Base-by-base conservation (phyloP, 352 stramenopile species). In the Phytophthora meadii region DNA sequence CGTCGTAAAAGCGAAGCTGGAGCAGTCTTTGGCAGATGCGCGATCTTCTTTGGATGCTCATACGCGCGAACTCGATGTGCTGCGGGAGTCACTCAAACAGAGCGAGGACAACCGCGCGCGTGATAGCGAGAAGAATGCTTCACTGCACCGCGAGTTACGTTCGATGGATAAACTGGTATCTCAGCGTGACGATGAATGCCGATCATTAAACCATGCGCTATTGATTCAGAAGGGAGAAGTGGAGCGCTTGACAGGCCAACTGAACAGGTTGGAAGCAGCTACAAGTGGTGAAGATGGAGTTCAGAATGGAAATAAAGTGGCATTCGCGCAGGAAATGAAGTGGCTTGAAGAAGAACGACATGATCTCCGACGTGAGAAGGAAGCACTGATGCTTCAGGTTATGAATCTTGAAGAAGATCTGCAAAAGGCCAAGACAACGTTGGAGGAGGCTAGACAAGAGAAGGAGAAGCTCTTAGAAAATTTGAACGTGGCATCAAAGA, bases 41-140 rank as follows among this genome's bases (percentile, higher is more conserved):
- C 77, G 72, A 9, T 57, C 79, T 22, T 70, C 73, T 11, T 30
- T 88, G 1, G 70, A 82, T 53, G 55, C 77, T 0, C 69, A 86
- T 9, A 72, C 55, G 2, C 70, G 79, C 36, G 83, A 95, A 42
- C 46, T 90, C 4, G 80, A 92, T 10, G 74, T 90, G 12, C 36
- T 92, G 17, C 83, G 75, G 7, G 70, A 83, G 32, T 79, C 71
- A 7, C 68, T 95, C 2, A 80, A 88, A 22, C 75, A 84, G 54
- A 79, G 70, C 12, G 82, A 93, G 48, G 72, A 89, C 17, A 77
- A 65, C 1, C 76, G 65, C 5, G 52, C 58, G 9, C 65, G 89
- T n/a, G 82, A 90, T 17, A 79, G 53, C 9, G 86, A 94, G 55
- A 92, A 92, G 50, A 94, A 90, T 52, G 72, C 71, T 7, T 90